These are phyloP conservation scores for Thymus mandschuricus DNA, from an alignment of 257 asterid species.

Conservation along the genomic window DNA sequence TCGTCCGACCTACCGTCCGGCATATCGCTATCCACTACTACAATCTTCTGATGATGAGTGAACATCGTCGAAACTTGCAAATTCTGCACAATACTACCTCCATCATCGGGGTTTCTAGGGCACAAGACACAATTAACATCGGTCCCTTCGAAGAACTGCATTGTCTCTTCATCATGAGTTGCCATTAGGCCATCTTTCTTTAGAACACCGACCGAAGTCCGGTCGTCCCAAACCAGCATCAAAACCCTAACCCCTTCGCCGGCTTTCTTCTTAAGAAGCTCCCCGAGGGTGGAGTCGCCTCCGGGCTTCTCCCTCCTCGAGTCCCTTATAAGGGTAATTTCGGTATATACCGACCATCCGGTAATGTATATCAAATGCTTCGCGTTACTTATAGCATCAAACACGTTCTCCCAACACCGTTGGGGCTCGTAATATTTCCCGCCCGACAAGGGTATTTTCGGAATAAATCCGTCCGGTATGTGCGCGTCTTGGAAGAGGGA, in stretches of 20 bases:
- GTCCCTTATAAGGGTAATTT: constrained; percentile 67
- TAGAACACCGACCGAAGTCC: constrained; percentile 70
- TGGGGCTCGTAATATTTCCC: constrained; percentile 67
- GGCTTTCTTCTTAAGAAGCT: constrained; percentile 75
- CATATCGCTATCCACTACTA: constrained; percentile 65
- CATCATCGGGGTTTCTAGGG: constrained; percentile 82
- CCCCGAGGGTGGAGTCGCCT: constrained; percentile 74
- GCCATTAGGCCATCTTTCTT: constrained; percentile 91
- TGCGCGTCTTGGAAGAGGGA: constrained; percentile 80
- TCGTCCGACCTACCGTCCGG: constrained; percentile 49
- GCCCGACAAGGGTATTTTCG: constrained; percentile 67
- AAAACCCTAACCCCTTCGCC: constrained; percentile 75
- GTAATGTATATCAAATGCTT: constrained; percentile 84
- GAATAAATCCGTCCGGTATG: constrained; percentile 70
- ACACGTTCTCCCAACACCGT: constrained; percentile 83
- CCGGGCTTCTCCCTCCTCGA: constrained; percentile 78
- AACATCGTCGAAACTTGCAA: constrained; percentile 84
- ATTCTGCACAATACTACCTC: constrained; percentile 76
- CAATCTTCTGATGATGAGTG: constrained; percentile 87
- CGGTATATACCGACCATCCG: constrained; percentile 92
- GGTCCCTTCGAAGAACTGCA: constrained; percentile 51
- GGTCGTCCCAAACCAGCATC: constrained; percentile 90
- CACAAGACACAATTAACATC: constrained; percentile 75
- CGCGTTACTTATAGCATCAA: constrained; percentile 77
- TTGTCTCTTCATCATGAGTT: constrained; percentile 86